Evolutionary conservation across 169 alveolate genomes (phyloP).

Genomic region (Cystoisospora suis): DNA sequence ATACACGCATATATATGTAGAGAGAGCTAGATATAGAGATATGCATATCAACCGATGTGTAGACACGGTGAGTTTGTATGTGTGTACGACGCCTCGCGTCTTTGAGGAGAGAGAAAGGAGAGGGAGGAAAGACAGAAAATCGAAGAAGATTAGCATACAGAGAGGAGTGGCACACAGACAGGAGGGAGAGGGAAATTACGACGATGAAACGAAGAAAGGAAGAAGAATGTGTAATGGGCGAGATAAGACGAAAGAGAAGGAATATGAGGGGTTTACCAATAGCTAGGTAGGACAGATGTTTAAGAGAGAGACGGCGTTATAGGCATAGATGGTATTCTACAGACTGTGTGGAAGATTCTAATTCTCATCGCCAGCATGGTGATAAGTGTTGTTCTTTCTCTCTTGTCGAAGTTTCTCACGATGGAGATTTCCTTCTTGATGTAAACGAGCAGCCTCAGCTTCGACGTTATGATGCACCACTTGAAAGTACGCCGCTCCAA

Average conservation of each 20-base stretch:
- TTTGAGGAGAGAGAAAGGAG: neutral
- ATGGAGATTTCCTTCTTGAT: neutral
- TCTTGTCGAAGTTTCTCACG: neutral
- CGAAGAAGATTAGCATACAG: neutral
- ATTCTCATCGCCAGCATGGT: too few species aligned
- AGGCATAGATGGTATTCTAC: too few species aligned
- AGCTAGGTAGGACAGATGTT: too few species aligned
- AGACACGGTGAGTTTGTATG: too few species aligned
- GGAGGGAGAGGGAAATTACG: neutral
- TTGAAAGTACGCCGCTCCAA: constrained; percentile 31
- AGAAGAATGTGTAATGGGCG: neutral
- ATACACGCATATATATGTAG: neutral
- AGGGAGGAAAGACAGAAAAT: neutral
- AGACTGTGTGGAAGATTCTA: too few species aligned
- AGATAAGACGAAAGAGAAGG: neutral
- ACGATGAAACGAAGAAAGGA: neutral
- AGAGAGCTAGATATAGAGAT: neutral
- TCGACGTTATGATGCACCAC: constrained; percentile 5
- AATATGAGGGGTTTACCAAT: neutral
- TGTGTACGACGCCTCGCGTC: neutral
- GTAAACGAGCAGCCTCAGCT: neutral
- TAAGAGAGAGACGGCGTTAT: too few species aligned
- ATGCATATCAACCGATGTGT: too few species aligned
- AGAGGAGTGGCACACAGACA: neutral
- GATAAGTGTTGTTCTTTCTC: too few species aligned